Evolutionary conservation across 1,284 basidiomycete genomes (phyloP), one percentile per base, ranked within the genome.

Genomic region (Ustilago trichophora): DNA sequence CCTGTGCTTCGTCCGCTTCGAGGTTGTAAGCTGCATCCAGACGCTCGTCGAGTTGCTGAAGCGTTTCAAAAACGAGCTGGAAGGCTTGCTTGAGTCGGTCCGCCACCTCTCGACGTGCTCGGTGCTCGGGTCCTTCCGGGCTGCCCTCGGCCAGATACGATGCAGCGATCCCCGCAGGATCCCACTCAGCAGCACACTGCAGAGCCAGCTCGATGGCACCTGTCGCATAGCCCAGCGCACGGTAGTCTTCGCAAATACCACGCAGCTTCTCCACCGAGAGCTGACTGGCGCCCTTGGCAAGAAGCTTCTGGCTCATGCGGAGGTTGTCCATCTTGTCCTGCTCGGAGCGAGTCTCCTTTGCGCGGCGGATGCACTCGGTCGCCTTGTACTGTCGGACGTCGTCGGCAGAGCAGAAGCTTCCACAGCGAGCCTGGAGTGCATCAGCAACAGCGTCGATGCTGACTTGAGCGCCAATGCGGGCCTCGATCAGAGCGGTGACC

Each of bases 331-430:
- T 35, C 42, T 57, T 45, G 21, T 58, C 46, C 32, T 67, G 71
- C 89, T 86, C 45, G 76, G 89, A 90, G 43, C 87, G 85, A 13
- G 90, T 88, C 80, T 94, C 92, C 41, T 90, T 89, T 21, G 96
- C 93, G 73, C 91, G 90, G 7, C 93, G 90, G 37, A 97, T 87
- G 72, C 90, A 92, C 83, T 99, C 96, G 78, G 92, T 90, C 1
- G 95, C 95, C 90, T 98, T 98, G 85, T 98, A 98, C 43, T 97
- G 84, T 85, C 97, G 91, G 36, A 98, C 96, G 83, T 99, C 96
- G 77, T 97, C 96, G 0, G 95, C 90, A 75, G 92, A 94, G 83
- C 94, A 98, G 86, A 98, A 98, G 16, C 92, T 92, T 1, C 93
- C 94, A 77, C 96, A 99, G 77, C 93, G 87, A 77, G 91, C 89